Conservation (phyloP, 2,329 filamentous ascomycete species). For the Aspergillus pseudonomiae region DNA sequence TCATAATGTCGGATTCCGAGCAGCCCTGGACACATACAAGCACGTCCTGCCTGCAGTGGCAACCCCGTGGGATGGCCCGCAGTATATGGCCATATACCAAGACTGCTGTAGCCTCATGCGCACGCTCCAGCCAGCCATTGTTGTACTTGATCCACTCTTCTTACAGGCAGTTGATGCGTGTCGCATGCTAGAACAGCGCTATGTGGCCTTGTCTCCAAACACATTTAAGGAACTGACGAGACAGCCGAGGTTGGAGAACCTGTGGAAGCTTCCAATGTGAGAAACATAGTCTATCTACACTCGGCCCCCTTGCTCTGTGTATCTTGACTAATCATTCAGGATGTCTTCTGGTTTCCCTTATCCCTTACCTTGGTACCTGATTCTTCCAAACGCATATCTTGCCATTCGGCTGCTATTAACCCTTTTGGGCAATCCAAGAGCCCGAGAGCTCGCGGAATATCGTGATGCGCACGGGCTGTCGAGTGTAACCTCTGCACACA, state of each 20-base stretch:
- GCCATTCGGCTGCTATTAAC: conserved; percentile 30
- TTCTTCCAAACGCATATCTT: conserved; percentile 46
- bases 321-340: conserved; percentile 25
- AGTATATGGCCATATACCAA: conserved; percentile 44
- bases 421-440: conserved; percentile 20
- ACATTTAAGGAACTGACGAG: conserved; percentile 46
- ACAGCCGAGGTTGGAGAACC: conserved; percentile 36
- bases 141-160: conserved; percentile 42
- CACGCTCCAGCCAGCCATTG: conserved; percentile 21
- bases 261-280: conserved; percentile 25
- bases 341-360: conserved; percentile 45
- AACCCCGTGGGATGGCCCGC: conserved; percentile 33
- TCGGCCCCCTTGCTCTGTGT: neutral
- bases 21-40: conserved; percentile 29
- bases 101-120: conserved; percentile 38
- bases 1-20: conserved; percentile 30
- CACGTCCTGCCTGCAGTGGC: conserved; percentile 15
- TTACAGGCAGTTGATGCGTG: conserved; percentile 45
- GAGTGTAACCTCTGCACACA: conserved; percentile 20
- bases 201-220: conserved; percentile 46
- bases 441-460: conserved; percentile 26
- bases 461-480: conserved; percentile 28
- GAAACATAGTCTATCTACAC: neutral
- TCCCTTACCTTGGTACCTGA: conserved; percentile 45
- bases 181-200: conserved; percentile 34